phyloP scores from a whole-genome alignment of 331 rosid species.

The Cydonia oblonga region DNA sequence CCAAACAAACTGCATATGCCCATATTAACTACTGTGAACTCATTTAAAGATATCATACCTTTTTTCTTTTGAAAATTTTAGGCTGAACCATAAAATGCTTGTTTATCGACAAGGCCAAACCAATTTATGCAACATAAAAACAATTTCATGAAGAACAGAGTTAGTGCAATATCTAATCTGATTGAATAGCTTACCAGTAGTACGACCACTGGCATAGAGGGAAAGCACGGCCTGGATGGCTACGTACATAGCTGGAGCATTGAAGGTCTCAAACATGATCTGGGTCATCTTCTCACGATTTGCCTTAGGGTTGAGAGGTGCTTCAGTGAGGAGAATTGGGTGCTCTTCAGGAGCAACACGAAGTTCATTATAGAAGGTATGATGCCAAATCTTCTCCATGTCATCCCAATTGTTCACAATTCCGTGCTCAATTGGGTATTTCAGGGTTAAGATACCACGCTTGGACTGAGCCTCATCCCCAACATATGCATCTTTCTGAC shows the following conservation, averaged over 20 bases:
- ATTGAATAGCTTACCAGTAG: conserved; percentile 22
- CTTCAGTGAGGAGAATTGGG: conserved; percentile 34
- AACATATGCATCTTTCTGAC: conserved; percentile 15
- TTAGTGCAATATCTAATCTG: background rate
- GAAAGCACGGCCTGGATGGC: conserved; percentile 41
- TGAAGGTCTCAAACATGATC: conserved; percentile 40
- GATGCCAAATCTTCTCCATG: conserved; percentile 45
- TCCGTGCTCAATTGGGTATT: conserved; percentile 20
- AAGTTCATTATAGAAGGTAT: conserved; percentile 34
- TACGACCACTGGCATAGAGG: conserved; percentile 39
- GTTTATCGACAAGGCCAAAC: background rate
- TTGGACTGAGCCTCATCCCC: conserved; percentile 24
- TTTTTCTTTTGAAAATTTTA: background rate
- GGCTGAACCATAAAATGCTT: background rate
- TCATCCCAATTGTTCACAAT: conserved; percentile 20
- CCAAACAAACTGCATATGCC: background rate
- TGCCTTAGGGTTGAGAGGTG: conserved; percentile 38
- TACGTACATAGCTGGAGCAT: conserved; percentile 37
- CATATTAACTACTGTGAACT: background rate
- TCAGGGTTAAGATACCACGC: conserved; percentile 14
- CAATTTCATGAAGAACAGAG: background rate
- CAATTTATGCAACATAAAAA: background rate
- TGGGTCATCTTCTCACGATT: conserved; percentile 36
- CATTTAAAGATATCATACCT: background rate
- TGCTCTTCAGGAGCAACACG: conserved; percentile 41